Base-by-base conservation (phyloP, 768 basidiomycete genomes). In the Kwoniella europaea region DNA sequence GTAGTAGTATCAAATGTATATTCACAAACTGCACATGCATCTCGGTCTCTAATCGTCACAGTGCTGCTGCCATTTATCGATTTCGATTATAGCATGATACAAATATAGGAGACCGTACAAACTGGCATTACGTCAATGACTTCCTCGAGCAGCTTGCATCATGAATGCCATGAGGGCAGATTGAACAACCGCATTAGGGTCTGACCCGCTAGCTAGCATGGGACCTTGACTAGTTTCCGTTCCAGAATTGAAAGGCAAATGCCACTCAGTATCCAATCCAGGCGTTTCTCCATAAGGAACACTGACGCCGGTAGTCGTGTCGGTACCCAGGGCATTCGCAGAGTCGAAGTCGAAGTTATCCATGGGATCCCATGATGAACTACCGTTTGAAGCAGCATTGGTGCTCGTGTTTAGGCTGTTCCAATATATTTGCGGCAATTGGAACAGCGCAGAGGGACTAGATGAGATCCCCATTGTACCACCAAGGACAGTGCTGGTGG, bases 361-460 rank as follows among this genome's bases (percentile, higher is more conserved):
- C 59, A 20, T 5, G 13, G 58, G 13, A 41, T 69, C 58, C 67
- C 67, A 69, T 10, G 20, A 22, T 13, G 27, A 29, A 6, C 3
- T 46, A 43, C 10, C 15, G 29, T n/a, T 35, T 18, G 35, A 4
- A 50, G 24, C 68, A 29, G 46, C 64, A 52, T n/a, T 44, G 43
- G 66, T 15, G 27, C 55, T 29, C 9, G 65, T 52, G 27, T 59
- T 58, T 4, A 74, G 55, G n/a, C 67, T 65, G 53, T 75, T 75
- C 74, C 74, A 75, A 29, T 67, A 75, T 35, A 72, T 27, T 46
- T 75, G 74, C 22, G 74, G 74, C 43, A 75, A 43, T 56, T 75
- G 74, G 41, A 75, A 72, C 27, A 75, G 53, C n/a, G 29, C 42
- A 13, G 63, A 46, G 16, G 65, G 58, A 35, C 27, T 35, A 13